These are phyloP conservation scores for Ogataea pini DNA, from an alignment of 805 yeast species.

Conservation along the genomic window DNA sequence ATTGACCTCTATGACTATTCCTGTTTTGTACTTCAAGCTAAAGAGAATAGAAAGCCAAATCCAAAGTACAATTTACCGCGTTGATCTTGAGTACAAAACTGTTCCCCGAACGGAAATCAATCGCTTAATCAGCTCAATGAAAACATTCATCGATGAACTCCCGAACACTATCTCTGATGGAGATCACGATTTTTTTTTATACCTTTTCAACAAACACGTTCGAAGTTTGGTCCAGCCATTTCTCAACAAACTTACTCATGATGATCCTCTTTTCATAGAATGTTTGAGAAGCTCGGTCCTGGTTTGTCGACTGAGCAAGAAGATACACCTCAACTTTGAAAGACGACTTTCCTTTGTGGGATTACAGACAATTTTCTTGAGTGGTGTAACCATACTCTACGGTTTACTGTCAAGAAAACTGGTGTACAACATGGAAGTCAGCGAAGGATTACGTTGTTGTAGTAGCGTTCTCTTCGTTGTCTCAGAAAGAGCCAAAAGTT, in stretches of 20 bases:
- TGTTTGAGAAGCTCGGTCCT: slow-evolving; percentile 20
- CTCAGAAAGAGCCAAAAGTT: slow-evolving; percentile 19
- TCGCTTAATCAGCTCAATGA: neutral
- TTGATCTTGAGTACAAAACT: slow-evolving; percentile 14
- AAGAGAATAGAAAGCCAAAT: slow-evolving; percentile 20
- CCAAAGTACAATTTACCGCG: slow-evolving; percentile 22
- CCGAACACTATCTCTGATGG: slow-evolving; percentile 12
- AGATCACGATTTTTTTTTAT: slow-evolving; percentile 16
- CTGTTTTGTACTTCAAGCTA: slow-evolving; percentile 14
- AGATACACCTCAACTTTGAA: slow-evolving; percentile 15
- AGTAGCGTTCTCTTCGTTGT: slow-evolving; percentile 19
- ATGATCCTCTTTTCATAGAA: slow-evolving; percentile 13
- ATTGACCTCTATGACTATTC: slow-evolving; percentile 13
- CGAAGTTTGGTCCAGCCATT: slow-evolving; percentile 21
- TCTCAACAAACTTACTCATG: slow-evolving; percentile 3
- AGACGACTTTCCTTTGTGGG: slow-evolving; percentile 20
- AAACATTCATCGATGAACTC: slow-evolving; percentile 8
- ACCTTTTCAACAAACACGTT: slow-evolving; percentile 21
- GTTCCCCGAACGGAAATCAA: slow-evolving; percentile 9
- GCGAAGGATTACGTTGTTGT: slow-evolving; percentile 18
- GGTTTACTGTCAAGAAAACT: slow-evolving; percentile 20
- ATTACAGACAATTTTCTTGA: slow-evolving; percentile 19
- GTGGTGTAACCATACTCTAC: slow-evolving; percentile 22
- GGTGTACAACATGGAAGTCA: slow-evolving; percentile 15
- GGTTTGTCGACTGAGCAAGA: slow-evolving; percentile 19